Conservation (phyloP, 345 rosid genomes). For the Citrus unshiu region DNA sequence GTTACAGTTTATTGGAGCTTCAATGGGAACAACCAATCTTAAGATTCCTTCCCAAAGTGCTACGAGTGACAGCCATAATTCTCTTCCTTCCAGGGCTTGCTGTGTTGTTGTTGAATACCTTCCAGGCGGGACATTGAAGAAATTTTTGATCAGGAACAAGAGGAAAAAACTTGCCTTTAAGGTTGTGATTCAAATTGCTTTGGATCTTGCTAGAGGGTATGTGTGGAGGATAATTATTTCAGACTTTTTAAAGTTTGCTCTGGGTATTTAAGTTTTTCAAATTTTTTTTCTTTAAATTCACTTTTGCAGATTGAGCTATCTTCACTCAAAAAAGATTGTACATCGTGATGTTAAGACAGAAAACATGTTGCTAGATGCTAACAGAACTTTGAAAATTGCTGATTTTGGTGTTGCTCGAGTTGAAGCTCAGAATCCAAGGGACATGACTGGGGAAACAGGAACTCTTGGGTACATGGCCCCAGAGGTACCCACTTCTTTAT, state of each 20-base stretch:
- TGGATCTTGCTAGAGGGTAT: conserved; percentile 85
- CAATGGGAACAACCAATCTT: conserved; percentile 84
- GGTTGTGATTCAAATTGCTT: conserved; percentile 64
- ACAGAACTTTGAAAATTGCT: conserved; percentile 66
- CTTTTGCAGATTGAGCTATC: conserved; percentile 62
- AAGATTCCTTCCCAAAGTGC: conserved; percentile 44
- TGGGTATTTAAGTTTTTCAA: neutral
- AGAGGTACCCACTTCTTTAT: conserved; percentile 44
- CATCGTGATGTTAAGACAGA: conserved; percentile 83
- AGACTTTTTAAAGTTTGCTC: neutral
- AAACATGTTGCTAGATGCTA: conserved; percentile 67
- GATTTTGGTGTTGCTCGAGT: conserved; percentile 90
- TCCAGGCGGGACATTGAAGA: conserved; percentile 70
- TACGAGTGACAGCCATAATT: conserved; percentile 34
- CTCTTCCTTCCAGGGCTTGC: conserved; percentile 65
- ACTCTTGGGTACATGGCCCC: conserved; percentile 91
- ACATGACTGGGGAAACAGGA: conserved; percentile 91
- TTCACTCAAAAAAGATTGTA: conserved; percentile 71
- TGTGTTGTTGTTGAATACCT: conserved; percentile 84
- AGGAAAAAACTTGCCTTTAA: conserved; percentile 57
- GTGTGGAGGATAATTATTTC: neutral
- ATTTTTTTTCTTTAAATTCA: neutral
- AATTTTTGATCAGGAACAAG: conserved; percentile 61
- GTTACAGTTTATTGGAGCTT: conserved; percentile 72
- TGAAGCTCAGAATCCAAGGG: conserved; percentile 86